Conservation (phyloP, 2,329 filamentous ascomycete species). For the Dothiorella sarmentorum region DNA sequence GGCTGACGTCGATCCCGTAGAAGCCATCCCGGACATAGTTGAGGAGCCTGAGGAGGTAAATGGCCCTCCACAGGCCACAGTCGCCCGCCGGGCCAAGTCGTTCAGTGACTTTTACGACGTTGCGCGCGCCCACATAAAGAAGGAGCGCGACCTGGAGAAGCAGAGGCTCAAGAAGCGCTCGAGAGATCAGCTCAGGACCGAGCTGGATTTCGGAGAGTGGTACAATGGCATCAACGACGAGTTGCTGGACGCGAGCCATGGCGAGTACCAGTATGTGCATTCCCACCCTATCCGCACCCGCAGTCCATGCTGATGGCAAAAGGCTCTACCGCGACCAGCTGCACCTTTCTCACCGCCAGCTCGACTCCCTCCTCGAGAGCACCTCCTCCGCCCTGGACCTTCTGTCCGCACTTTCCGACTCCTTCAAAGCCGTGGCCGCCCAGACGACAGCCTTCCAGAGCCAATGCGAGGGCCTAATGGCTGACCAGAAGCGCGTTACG, state of each 20-base stretch:
- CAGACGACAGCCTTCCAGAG: conserved; percentile 92
- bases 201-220: conserved; percentile 58
- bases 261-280: conserved; percentile 69
- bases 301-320: conserved; percentile 6
- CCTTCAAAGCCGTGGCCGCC: conserved; percentile 80
- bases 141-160: conserved; percentile 45
- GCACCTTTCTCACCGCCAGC: conserved; percentile 73
- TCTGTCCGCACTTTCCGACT: conserved; percentile 74
- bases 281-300: not conserved
- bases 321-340: conserved; percentile 80
- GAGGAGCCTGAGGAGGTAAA: conserved; percentile 56
- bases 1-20: conserved; percentile 51
- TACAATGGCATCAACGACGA: conserved; percentile 60
- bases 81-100: conserved; percentile 68
- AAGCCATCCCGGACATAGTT: conserved; percentile 56
- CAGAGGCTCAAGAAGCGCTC: conserved; percentile 40
- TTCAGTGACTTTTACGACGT: conserved; percentile 73
- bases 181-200: conserved; percentile 50
- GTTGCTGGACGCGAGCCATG: conserved; percentile 76
- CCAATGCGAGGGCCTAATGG: conserved; percentile 83
- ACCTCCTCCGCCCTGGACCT: conserved; percentile 73
- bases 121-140: conserved; percentile 55
- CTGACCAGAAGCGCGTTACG: conserved; percentile 76
- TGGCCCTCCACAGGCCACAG: conserved; percentile 63
- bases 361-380: conserved; percentile 73